Base-by-base conservation (phyloP, 164 flowering plant species). In the Aristolochia fimbriata region DNA sequence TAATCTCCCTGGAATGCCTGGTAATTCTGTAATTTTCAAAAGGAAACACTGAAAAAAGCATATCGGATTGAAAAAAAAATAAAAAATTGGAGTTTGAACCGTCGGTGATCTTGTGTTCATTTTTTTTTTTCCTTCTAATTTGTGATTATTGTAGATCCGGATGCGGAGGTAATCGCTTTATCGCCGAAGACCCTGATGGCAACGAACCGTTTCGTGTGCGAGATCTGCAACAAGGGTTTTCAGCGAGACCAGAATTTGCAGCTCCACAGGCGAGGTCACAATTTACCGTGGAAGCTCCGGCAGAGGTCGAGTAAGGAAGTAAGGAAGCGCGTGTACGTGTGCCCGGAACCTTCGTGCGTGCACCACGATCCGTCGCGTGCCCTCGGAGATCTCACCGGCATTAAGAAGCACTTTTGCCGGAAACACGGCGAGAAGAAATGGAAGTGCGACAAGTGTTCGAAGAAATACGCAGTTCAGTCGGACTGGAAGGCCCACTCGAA, bases 401-500 rank as follows among this genome's bases (percentile, higher is more conserved):
- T 88, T 22, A 89, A 89, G 72, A 89, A 89, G 68, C 96, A 89
- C 62, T 89, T 78, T 62, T 79, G 82, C 59, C 50, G 97, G 52
- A 90, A 90, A 63, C 97, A 90, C 58, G 95, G 97, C 19, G 97
- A 87, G 83, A 90, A 90, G 88, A 87, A 85, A 68, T 87, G 77
- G 78, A 87, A 90, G 76, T 90, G 97, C 71, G 92, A 90, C 58
- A 73, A 84, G 64, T 90, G 95, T 73, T 74, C 88, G 10, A 90
- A 90, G 80, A 84, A 78, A 43, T 90, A 90, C 70, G 95, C 97
- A 3, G 97, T 90, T 0, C 84, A 76, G 47, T 87, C 95, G 45
- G 97, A 90, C 63, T 90, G 97, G 91, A 90, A 90, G 61, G 97
- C 97, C 8, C 97, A 91, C 69, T 70, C 76, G 81, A 90, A 87